These are phyloP conservation scores for Fusarium musae DNA, from an alignment of 2,329 filamentous ascomycete species.

Conservation along the genomic window DNA sequence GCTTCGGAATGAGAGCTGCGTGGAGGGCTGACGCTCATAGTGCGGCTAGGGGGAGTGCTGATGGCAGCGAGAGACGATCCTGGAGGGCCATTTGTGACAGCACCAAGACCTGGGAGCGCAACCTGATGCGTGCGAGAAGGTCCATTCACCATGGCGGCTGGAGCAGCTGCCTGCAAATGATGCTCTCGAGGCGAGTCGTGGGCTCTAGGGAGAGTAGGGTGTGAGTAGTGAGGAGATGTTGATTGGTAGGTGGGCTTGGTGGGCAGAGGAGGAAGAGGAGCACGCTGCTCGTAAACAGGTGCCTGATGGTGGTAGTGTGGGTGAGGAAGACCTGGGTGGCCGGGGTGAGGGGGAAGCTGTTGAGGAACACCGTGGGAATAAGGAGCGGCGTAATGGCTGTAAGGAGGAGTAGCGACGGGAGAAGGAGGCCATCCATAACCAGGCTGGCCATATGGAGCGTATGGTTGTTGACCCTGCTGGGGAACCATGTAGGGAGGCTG, in stretches of 20 bases:
- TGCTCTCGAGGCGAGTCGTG: conserved; percentile 58
- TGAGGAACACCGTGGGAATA: conserved; percentile 49
- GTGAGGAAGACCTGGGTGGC: conserved; percentile 45
- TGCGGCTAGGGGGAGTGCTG: conserved; percentile 57
- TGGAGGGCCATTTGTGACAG: conserved; percentile 46
- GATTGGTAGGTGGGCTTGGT: conserved; percentile 49
- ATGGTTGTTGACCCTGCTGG: conserved; percentile 49
- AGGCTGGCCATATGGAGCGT: conserved; percentile 54
- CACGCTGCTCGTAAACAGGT: conserved; percentile 50
- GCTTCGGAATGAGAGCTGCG: conserved; percentile 52
- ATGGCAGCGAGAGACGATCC: conserved; percentile 46
- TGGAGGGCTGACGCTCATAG: conserved; percentile 61
- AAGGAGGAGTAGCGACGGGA: conserved; percentile 65
- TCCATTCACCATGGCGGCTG: conserved; percentile 53
- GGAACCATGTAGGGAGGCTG: conserved; percentile 54
- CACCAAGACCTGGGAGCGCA: conserved; percentile 56
- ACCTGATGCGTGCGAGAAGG: conserved; percentile 54
- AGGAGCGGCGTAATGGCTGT: conserved; percentile 57
- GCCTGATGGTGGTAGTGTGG: conserved; percentile 46
- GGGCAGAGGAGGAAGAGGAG: conserved; percentile 52
- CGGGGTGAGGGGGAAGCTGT: conserved; percentile 43
- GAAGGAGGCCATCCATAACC: conserved; percentile 67
- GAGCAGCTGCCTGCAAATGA: conserved; percentile 57
- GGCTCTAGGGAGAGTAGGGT: conserved; percentile 49
- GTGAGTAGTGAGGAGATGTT: conserved; percentile 46